A percentile compares a stretch with the other conserved stretches of the same genome.
Conservation (phyloP, 257 asterid genomes). For the Petunia axillaris region DNA sequence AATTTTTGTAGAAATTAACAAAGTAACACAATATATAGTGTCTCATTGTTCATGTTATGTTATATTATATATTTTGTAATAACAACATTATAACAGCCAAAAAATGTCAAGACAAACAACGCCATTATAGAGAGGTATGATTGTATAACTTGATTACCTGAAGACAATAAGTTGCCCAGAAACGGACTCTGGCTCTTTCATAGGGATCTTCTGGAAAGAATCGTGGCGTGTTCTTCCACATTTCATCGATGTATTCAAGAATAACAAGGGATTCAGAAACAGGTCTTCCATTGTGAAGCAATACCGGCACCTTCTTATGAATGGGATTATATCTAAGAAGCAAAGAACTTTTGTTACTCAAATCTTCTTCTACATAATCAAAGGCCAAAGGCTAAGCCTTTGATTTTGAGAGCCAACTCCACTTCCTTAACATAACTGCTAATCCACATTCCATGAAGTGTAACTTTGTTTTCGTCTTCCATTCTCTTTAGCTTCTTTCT, state of each 20-base stretch:
- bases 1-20: neutral
- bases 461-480: slow-evolving; percentile 43
- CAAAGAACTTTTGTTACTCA: slow-evolving; percentile 37
- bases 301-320: slow-evolving; percentile 13
- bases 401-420: slow-evolving; percentile 53
- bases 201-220: slow-evolving; percentile 45
- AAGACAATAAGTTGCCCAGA: slow-evolving; percentile 47
- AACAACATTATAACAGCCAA: too few species aligned
- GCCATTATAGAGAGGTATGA: too few species aligned
- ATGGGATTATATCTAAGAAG: slow-evolving; percentile 13
- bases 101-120: too few species aligned
- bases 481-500: slow-evolving; percentile 11
- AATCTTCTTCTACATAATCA: slow-evolving; percentile 50
- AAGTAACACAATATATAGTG: too few species aligned
- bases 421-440: slow-evolving; percentile 50
- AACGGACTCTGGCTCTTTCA: slow-evolving; percentile 40
- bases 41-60: too few species aligned
- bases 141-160: slow-evolving; percentile 33
- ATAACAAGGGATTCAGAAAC: slow-evolving; percentile 21
- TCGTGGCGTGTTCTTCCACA: slow-evolving; percentile 37
- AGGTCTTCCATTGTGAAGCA: slow-evolving; percentile 22
- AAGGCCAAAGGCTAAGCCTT: slow-evolving; percentile 48
- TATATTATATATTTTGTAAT: too few species aligned
- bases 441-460: slow-evolving; percentile 46
- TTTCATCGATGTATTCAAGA: slow-evolving; percentile 47